phyloP scores from a whole-genome alignment of 2,329 filamentous ascomycete genomes.

The Clonostachys rhizophaga region DNA sequence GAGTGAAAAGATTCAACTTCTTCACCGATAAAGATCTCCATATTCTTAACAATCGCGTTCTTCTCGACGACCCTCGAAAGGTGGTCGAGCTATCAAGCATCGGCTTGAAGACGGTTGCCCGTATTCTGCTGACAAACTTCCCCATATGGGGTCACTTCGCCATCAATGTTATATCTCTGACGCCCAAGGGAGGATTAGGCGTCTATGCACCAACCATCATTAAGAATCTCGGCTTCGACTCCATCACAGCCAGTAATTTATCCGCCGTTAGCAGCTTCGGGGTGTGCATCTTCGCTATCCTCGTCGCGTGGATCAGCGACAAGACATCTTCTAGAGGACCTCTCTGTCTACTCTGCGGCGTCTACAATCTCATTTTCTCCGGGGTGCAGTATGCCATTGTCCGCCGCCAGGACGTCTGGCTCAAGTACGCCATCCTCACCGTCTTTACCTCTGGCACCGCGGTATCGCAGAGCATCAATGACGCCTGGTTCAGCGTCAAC shows the following conservation, averaged over 20 bases:
- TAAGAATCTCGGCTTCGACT: constrained; percentile 8
- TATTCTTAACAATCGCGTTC: constrained; percentile 1
- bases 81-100: constrained; percentile 4
- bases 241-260: constrained; percentile 6
- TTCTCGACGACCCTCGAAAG: too few relatives aligned
- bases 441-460: too few relatives aligned
- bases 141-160: constrained; percentile 6
- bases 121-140: constrained; percentile 3
- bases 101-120: constrained; percentile 3
- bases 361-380: too few relatives aligned
- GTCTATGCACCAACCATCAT: constrained; percentile 7
- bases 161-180: constrained; percentile 7
- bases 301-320: constrained; percentile 1
- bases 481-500: too few relatives aligned
- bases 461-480: too few relatives aligned
- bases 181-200: constrained; percentile 5
- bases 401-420: too few relatives aligned
- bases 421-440: too few relatives aligned
- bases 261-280: constrained; percentile 4
- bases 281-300: constrained; percentile 3
- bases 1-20: constrained; percentile 2
- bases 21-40: constrained; percentile 5
- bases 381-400: too few relatives aligned
- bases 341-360: too few relatives aligned
- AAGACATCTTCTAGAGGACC: too few relatives aligned